Evolutionary conservation across 257 asterid genomes (phyloP).

Genomic region (Petunia secreta): DNA sequence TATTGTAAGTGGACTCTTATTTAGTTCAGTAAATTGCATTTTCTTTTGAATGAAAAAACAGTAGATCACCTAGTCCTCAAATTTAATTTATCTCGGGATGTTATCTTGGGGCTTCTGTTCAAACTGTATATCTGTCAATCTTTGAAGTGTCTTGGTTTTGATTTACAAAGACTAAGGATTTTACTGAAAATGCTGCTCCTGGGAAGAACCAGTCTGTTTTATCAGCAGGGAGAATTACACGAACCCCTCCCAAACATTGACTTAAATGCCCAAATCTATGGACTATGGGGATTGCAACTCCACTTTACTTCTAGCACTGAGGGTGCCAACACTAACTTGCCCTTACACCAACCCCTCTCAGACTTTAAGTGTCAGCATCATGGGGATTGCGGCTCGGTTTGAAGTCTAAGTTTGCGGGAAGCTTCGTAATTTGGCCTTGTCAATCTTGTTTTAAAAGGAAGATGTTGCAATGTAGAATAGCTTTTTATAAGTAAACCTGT

Average conservation of each 20-base stretch:
- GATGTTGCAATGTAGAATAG: not conserved
- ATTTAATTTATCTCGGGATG: not conserved
- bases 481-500: not conserved
- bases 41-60: not conserved
- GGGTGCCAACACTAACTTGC: too few relatives aligned
- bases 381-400: not conserved
- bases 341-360: too few relatives aligned
- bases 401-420: not conserved
- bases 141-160: not conserved
- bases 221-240: too few relatives aligned
- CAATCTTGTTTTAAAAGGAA: not conserved
- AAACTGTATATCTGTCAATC: not conserved
- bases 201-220: too few relatives aligned
- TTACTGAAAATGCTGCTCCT: not conserved
- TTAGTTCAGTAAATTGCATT: conserved; percentile 23
- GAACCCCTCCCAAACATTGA: too few relatives aligned
- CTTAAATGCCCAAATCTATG: too few relatives aligned
- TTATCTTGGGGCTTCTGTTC: conserved; percentile 7
- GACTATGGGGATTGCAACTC: too few relatives aligned
- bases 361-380: too few relatives aligned
- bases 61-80: not conserved
- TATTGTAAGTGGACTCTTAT: conserved; percentile 65
- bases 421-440: not conserved
- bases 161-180: not conserved
- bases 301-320: too few relatives aligned